Evolutionary conservation across 2,329 filamentous ascomycete species (phyloP).

Genomic region (Graphilbum ipis-grandicollis): DNA sequence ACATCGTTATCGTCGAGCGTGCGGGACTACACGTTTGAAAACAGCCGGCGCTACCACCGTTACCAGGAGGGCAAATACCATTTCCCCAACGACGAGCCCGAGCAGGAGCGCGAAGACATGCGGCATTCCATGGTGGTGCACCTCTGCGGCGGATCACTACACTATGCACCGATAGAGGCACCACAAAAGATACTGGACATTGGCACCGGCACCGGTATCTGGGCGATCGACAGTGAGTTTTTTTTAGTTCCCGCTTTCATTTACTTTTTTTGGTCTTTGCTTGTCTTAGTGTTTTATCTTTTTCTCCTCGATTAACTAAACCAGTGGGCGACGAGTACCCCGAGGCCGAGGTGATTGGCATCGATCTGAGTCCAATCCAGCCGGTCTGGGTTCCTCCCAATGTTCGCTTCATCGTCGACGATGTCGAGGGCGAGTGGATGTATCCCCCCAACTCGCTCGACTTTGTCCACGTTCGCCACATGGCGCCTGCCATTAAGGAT

Average conservation of each 20-base stretch:
- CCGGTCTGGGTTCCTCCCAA: conserved; percentile 25
- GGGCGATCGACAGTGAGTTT: conserved; percentile 11
- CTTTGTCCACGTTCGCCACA: conserved; percentile 41
- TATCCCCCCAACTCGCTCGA: conserved; percentile 33
- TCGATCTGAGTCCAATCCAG: conserved; percentile 26
- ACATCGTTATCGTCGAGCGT: conserved; percentile 12
- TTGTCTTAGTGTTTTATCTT: background rate
- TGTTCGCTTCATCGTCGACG: conserved; percentile 9
- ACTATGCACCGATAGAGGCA: conserved; percentile 25
- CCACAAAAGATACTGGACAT: conserved; percentile 12
- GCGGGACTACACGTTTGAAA: conserved; percentile 12
- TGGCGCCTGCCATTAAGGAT: conserved; percentile 33
- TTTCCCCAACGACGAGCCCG: conserved; percentile 22
- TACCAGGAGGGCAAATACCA: conserved; percentile 12
- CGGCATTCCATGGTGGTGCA: conserved; percentile 34
- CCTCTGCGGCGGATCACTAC: conserved; percentile 28
- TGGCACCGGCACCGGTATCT: conserved; percentile 14
- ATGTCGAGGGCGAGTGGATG: conserved; percentile 31
- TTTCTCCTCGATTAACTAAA: no score
- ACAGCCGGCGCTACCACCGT: conserved; percentile 13
- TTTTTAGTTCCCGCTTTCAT: background rate
- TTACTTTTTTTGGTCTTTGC: background rate
- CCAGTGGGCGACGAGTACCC: conserved; percentile 6
- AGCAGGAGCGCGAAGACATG: conserved; percentile 26
- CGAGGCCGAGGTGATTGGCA: conserved; percentile 25